Percentiles rank a stretch among this genome's conserved stretches.
Evolutionary conservation across 768 basidiomycete genomes (phyloP).

Genomic region (Holtermannia corniformis): DNA sequence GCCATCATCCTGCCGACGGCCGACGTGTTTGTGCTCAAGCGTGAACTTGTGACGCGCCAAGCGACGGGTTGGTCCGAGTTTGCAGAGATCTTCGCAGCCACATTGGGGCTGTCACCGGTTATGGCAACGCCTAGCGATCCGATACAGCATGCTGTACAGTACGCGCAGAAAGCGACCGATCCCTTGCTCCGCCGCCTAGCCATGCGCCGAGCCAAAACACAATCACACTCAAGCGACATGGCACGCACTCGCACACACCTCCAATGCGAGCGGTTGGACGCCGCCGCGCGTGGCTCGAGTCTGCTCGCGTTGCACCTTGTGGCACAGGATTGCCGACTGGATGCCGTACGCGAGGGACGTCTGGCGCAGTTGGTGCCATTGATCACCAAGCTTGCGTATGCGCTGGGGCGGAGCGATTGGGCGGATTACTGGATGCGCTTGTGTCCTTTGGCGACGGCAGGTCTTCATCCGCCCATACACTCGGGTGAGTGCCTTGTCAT

Average conservation of each 20-base stretch:
- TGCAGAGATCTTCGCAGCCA: background rate
- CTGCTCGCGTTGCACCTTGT: constrained; percentile 70
- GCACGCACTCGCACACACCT: too few relatives aligned
- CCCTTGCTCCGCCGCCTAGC: constrained; percentile 20
- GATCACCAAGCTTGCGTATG: constrained; percentile 14
- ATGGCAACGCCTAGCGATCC: constrained; percentile 1
- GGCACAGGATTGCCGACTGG: constrained; percentile 47
- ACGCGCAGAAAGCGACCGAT: constrained; percentile 4
- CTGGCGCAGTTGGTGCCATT: constrained; percentile 8
- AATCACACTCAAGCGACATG: too few relatives aligned
- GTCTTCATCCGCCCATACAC: too few relatives aligned
- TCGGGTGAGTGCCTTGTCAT: constrained; percentile 11
- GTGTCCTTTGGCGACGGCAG: constrained; percentile 49
- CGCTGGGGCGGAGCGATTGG: constrained; percentile 67
- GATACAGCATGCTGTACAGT: background rate
- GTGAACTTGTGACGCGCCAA: constrained; percentile 40
- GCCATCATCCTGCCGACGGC: constrained; percentile 54
- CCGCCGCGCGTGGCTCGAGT: constrained; percentile 46
- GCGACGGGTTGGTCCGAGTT: constrained; percentile 11
- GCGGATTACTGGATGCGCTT: constrained; percentile 84
- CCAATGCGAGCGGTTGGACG: too few relatives aligned
- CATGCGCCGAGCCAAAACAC: background rate
- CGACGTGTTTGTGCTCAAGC: constrained; percentile 52
- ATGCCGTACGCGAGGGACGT: constrained; percentile 1
- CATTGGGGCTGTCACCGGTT: constrained; percentile 6